These are phyloP conservation scores for Peniophora sp. DNA, from an alignment of 1,284 basidiomycete genomes.

Conservation along the genomic window DNA sequence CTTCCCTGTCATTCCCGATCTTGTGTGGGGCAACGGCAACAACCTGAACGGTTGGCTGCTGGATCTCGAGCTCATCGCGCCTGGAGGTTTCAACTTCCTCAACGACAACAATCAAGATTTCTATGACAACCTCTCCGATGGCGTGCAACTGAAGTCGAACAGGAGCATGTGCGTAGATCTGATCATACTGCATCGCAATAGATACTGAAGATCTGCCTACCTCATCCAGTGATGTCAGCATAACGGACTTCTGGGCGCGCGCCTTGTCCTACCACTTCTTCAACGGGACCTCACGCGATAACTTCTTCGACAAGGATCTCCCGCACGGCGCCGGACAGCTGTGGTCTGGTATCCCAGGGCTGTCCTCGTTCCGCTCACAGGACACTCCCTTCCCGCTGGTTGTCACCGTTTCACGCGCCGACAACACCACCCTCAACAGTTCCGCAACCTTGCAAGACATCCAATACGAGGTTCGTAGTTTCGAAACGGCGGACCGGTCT, in stretches of 20 bases:
- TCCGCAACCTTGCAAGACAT: neutral
- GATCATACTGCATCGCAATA: too few species aligned
- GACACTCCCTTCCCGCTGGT: slow-evolving; percentile 31
- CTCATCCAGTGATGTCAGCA: slow-evolving; percentile 23
- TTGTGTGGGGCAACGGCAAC: neutral
- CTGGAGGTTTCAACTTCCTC: neutral
- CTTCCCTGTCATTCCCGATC: neutral
- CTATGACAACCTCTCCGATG: neutral
- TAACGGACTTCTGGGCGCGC: neutral
- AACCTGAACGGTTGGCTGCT: slow-evolving; percentile 1
- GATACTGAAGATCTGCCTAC: neutral
- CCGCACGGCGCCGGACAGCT: neutral
- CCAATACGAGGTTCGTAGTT: neutral
- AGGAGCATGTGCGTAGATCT: neutral
- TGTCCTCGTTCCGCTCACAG: slow-evolving; percentile 23
- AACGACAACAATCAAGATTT: neutral
- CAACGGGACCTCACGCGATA: neutral
- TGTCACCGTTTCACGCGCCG: slow-evolving; percentile 13
- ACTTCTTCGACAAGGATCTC: neutral
- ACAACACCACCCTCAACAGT: neutral
- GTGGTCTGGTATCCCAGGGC: slow-evolving; percentile 25
- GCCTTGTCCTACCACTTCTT: slow-evolving; percentile 9
- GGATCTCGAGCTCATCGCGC: neutral
- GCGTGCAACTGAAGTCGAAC: neutral
- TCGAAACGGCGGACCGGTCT: neutral